These are phyloP conservation scores for Saccharomycopsis crataegensis DNA, from an alignment of 1,139 yeast species.

Conservation along the genomic window DNA sequence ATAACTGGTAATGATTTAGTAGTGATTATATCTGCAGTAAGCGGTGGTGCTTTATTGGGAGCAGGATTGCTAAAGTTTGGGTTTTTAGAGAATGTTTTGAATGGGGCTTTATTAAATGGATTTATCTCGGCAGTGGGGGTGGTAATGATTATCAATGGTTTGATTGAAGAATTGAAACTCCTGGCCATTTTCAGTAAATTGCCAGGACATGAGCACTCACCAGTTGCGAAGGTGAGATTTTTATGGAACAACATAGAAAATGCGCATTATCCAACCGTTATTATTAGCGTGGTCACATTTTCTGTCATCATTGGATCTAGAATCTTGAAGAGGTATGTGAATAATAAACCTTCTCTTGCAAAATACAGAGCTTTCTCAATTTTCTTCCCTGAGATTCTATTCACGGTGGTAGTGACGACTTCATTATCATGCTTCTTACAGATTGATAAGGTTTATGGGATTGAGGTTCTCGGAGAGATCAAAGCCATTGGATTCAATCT, in stretches of 20 bases:
- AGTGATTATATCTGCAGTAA: slow-evolving; percentile 64
- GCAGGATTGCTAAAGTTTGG: slow-evolving; percentile 84
- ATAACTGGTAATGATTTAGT: slow-evolving; percentile 54
- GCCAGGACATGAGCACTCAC: slow-evolving; percentile 62
- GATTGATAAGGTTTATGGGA: slow-evolving; percentile 49
- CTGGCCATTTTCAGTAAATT: slow-evolving; percentile 31
- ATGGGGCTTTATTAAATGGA: slow-evolving; percentile 78
- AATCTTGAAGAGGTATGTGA: slow-evolving; percentile 32
- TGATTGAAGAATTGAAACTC: slow-evolving; percentile 67
- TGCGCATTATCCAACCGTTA: slow-evolving; percentile 42
- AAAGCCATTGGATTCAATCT: slow-evolving; percentile 14
- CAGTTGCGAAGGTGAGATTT: slow-evolving; percentile 62
- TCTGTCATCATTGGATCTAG: slow-evolving; percentile 36
- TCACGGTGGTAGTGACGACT: slow-evolving; percentile 63
- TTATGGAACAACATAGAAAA: slow-evolving; percentile 35
- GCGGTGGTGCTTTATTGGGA: slow-evolving; percentile 68
- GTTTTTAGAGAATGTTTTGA: slow-evolving; percentile 77
- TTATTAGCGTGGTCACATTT: slow-evolving; percentile 46
- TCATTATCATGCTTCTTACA: slow-evolving; percentile 43
- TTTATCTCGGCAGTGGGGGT: slow-evolving; percentile 91
- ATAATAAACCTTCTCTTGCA: slow-evolving; percentile 25
- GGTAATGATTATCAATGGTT: slow-evolving; percentile 77
- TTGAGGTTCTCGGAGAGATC: slow-evolving; percentile 58
- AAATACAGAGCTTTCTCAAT: slow-evolving; percentile 26
- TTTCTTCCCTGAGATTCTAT: slow-evolving; percentile 72